Evolutionary conservation across 2,329 filamentous ascomycete genomes (phyloP).

Genomic region (Paradendryphiella salina): DNA sequence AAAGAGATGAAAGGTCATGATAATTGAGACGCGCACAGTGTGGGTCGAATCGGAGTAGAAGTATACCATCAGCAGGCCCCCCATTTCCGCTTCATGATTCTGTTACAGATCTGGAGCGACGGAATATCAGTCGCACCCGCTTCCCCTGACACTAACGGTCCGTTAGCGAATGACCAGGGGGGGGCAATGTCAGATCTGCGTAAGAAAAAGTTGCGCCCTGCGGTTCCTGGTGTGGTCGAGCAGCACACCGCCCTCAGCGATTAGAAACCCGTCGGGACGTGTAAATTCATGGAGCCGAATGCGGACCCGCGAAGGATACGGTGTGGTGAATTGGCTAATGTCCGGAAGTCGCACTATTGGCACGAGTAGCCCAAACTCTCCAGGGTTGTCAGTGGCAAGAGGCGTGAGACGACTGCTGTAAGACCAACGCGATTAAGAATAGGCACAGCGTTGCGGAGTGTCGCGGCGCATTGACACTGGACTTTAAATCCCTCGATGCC

Average conservation of each 20-base stretch:
- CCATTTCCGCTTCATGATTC: constrained; percentile 1
- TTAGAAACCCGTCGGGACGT: constrained; percentile 10
- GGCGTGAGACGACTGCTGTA: constrained; percentile 10
- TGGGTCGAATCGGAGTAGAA: background rate
- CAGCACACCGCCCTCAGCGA: constrained; percentile 9
- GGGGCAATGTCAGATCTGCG: background rate
- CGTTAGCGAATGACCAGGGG: constrained; percentile 10
- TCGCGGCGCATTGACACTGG: constrained; percentile 17
- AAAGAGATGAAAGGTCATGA: background rate
- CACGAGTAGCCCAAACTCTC: background rate
- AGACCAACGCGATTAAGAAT: constrained; percentile 25
- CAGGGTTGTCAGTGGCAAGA: constrained; percentile 8
- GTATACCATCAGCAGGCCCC: background rate
- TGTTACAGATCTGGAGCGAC: constrained; percentile 7
- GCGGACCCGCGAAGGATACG: constrained; percentile 13
- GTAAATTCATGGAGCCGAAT: constrained; percentile 8
- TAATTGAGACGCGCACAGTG: background rate
- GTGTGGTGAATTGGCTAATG: constrained; percentile 8
- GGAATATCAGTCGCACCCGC: constrained; percentile 2
- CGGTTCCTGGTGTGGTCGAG: constrained; percentile 6
- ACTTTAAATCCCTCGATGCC: constrained; percentile 26
- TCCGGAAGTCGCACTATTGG: constrained; percentile 5
- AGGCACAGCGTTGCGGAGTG: constrained; percentile 13
- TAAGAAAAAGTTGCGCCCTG: constrained; percentile 10
- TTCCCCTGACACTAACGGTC: constrained; percentile 13